These are phyloP conservation scores for Cladosporium sphaerospermum DNA, from an alignment of 2,329 filamentous ascomycete species.

Conservation along the genomic window DNA sequence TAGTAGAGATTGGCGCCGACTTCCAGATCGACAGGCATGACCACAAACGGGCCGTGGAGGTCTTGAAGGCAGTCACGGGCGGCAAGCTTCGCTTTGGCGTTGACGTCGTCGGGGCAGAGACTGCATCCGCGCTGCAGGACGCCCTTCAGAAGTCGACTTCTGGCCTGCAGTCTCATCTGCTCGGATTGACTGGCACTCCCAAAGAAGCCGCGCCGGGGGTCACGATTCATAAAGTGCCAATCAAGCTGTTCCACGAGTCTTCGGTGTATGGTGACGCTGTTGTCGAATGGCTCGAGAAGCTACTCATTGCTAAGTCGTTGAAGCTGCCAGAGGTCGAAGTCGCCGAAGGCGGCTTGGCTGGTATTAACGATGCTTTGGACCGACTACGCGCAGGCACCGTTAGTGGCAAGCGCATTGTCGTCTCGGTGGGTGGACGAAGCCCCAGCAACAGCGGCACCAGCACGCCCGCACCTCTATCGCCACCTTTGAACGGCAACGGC, in stretches of 20 bases:
- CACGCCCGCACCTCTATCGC: conserved; percentile 10
- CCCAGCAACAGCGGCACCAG: conserved; percentile 14
- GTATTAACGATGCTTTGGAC: conserved; percentile 63
- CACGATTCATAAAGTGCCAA: conserved; percentile 60
- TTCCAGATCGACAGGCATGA: conserved; percentile 65
- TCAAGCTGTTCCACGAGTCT: conserved; percentile 69
- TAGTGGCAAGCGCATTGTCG: conserved; percentile 64
- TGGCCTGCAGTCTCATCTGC: conserved; percentile 46
- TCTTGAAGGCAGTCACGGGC: conserved; percentile 55
- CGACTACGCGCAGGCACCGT: conserved; percentile 59
- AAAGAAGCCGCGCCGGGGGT: conserved; percentile 48
- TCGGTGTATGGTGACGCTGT: conserved; percentile 57
- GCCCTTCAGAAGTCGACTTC: conserved; percentile 37
- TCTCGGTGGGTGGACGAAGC: conserved; percentile 32
- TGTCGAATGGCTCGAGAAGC: conserved; percentile 59
- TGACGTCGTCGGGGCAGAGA: conserved; percentile 62
- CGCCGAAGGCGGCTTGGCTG: conserved; percentile 56
- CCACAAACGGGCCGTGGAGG: conserved; percentile 56
- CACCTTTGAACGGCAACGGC: neutral
- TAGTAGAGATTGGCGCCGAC: conserved; percentile 52
- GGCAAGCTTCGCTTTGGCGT: conserved; percentile 59
- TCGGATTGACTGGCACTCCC: conserved; percentile 62
- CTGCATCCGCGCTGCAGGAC: conserved; percentile 52
- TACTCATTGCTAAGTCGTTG: conserved; percentile 52
- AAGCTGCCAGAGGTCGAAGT: conserved; percentile 60